phyloP scores from a whole-genome alignment of 2,329 filamentous ascomycete genomes.

The Zymoseptoria brevis region DNA sequence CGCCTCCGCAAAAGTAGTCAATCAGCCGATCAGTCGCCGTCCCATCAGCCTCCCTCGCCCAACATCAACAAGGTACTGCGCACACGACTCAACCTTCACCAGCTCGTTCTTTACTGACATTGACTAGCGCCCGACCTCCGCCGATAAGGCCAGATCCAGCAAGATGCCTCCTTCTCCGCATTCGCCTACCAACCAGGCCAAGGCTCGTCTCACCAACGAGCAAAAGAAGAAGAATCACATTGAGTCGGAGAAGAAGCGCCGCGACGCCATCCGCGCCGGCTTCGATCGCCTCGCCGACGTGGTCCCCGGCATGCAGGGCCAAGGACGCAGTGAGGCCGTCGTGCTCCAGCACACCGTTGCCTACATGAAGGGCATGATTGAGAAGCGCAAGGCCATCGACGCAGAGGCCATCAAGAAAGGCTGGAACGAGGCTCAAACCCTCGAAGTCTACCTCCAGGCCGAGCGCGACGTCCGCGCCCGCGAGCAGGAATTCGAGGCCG shows the following conservation, averaged over 20 bases:
- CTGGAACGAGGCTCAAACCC: background rate
- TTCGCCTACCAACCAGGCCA: constrained; percentile 23
- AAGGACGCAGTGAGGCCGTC: constrained; percentile 75
- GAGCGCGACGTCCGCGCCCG: background rate
- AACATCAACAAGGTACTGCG: background rate
- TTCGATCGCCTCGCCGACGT: constrained; percentile 75
- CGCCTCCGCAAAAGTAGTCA: background rate
- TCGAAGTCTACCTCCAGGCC: background rate
- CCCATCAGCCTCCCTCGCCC: background rate
- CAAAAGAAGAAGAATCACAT: constrained; percentile 71
- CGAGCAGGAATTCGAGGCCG: background rate
- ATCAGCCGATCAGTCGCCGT: background rate
- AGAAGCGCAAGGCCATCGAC: constrained; percentile 11
- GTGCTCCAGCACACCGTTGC: constrained; percentile 56
- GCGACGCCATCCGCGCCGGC: constrained; percentile 69
- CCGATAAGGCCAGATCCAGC: background rate
- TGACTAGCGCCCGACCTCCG: background rate
- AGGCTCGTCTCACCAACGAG: constrained; percentile 58
- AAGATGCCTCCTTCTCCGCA: constrained; percentile 1
- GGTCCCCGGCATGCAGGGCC: constrained; percentile 73
- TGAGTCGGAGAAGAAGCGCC: constrained; percentile 58
- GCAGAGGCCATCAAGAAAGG: background rate
- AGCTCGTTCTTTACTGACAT: background rate
- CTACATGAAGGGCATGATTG: constrained; percentile 36
- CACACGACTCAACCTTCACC: background rate